Base-by-base conservation (phyloP, 306 rosid genomes). In the Cicer pinnatifidum region DNA sequence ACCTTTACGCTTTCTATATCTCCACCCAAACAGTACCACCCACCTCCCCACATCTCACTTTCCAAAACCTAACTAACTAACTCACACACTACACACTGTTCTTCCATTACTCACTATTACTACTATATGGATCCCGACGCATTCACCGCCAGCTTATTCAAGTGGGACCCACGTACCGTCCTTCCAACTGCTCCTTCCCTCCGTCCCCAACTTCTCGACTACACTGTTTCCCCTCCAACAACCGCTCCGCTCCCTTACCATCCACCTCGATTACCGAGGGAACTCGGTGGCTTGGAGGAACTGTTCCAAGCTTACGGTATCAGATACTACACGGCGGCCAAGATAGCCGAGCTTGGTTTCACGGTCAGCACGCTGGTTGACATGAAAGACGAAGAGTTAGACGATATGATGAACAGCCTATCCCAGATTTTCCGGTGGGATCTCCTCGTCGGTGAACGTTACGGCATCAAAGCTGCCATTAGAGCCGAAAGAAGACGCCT, bases 321-420 rank as follows among this genome's bases (percentile, higher is more conserved):
- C 37, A 48, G 97, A 28, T 88, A 82, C 88, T 89, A 72, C 89
- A 94, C 98, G 15, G 96, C 88, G 19, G 90, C 91, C 11, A 94
- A 88, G 81, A 89, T 94, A 37, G 93, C 97, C 0, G 97, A 94
- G 82, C 95, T 94, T 0, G 99, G 99, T 0, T 91, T 94, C 86
- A 94, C 99, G 1, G 92, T 88, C 46, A 88, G 86, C 52, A 94
- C 97, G 9, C 89, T 94, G 11, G 65, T 91, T 39, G 80, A 87
- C 76, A 88, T 94, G 99, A 91, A 83, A 59, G 99, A 94, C n/a
- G 91, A 82, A 9, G 99, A 94, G 80, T 85, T 94, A 6, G 99
- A 94, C 54, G 99, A 94, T 17, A 94, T 94, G 99, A 94, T 94
- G 96, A 91, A 73, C 85, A 89, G 96, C 80, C 77, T 91, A 8